phyloP scores from a whole-genome alignment of 1,284 basidiomycete genomes.

The Heliocybe sulcata region DNA sequence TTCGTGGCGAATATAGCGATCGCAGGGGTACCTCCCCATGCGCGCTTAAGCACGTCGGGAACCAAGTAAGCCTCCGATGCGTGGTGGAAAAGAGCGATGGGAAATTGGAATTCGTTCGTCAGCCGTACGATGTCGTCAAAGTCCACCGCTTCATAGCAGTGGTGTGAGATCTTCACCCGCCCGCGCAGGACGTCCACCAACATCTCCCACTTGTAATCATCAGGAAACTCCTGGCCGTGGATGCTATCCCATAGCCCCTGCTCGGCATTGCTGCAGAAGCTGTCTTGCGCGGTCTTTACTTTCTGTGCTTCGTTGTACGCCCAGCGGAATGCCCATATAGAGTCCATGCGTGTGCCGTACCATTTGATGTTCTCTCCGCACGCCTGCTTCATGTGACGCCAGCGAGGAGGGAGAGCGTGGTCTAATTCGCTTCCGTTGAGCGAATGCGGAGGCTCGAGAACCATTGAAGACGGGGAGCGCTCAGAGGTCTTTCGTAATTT shows the following conservation, averaged over 20 bases:
- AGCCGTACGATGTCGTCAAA: slow-evolving; percentile 31
- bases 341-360: slow-evolving; percentile 34
- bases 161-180: slow-evolving; percentile 37
- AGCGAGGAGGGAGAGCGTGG: slow-evolving; percentile 26
- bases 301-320: slow-evolving; percentile 50
- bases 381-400: slow-evolving; percentile 39
- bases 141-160: slow-evolving; percentile 26
- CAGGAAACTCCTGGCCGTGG: slow-evolving; percentile 50
- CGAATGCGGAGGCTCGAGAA: slow-evolving; percentile 38
- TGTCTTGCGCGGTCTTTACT: slow-evolving; percentile 67
- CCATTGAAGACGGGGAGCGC: slow-evolving; percentile 32
- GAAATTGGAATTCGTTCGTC: slow-evolving; percentile 76
- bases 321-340: slow-evolving; percentile 46
- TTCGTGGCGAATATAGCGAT: slow-evolving; percentile 70
- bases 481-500: slow-evolving; percentile 38
- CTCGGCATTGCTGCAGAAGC: slow-evolving; percentile 50
- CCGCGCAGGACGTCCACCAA: slow-evolving; percentile 80
- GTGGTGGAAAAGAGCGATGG: slow-evolving; percentile 81
- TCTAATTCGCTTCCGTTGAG: slow-evolving; percentile 25
- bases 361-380: slow-evolving; percentile 2
- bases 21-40: slow-evolving; percentile 51
- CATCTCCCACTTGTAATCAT: slow-evolving; percentile 74
- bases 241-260: slow-evolving; percentile 51
- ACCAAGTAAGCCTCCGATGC: slow-evolving; percentile 84
- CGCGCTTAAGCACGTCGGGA: slow-evolving; percentile 63